A percentile compares a stretch with the other conserved stretches of the same genome.
Evolutionary conservation across 2,329 filamentous ascomycete species (phyloP).

Genomic region (Nigrograna mackinnonii): DNA sequence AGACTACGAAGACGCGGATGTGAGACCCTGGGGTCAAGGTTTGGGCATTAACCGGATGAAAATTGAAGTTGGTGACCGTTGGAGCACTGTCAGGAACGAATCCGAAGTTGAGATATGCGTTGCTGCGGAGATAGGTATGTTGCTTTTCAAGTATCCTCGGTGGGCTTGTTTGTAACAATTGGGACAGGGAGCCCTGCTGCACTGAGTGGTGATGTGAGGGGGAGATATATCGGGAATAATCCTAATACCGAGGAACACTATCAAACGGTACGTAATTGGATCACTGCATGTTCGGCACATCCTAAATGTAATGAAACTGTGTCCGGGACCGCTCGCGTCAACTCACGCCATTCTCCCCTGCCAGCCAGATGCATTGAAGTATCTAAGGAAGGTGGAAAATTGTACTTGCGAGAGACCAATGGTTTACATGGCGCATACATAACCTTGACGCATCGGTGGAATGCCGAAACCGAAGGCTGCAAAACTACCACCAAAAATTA

Average conservation of each 20-base stretch:
- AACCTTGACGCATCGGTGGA: slow-evolving; percentile 4
- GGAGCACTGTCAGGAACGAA: slow-evolving; percentile 1
- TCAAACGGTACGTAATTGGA: not conserved
- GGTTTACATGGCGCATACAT: slow-evolving; percentile 3
- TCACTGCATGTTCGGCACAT: not conserved
- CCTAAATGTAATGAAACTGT: slow-evolving; percentile 6
- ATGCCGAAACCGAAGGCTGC: not conserved
- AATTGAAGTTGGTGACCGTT: slow-evolving; percentile 3
- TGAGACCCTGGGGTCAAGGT: not conserved
- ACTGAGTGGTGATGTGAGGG: slow-evolving; percentile 1
- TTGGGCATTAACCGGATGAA: slow-evolving; percentile 1
- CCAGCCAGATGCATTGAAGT: slow-evolving; percentile 2
- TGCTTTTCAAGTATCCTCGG: not conserved
- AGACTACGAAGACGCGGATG: not conserved
- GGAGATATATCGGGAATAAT: slow-evolving; percentile 2
- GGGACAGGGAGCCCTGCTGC: slow-evolving; percentile 3
- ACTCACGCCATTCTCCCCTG: not conserved
- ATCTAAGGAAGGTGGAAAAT: not conserved
- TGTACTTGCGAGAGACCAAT: slow-evolving; percentile 4
- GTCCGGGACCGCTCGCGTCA: slow-evolving; percentile 1
- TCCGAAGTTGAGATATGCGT: slow-evolving; percentile 3
- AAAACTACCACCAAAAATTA: slow-evolving; percentile 3
- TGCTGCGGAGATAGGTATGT: slow-evolving; percentile 2
- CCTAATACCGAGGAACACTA: not conserved
- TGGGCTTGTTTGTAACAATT: not conserved